Percentiles rank a stretch among this genome's conserved stretches.
These are phyloP conservation scores for Suillus fuscotomentosus DNA, from an alignment of 768 basidiomycete species.

Conservation along the genomic window DNA sequence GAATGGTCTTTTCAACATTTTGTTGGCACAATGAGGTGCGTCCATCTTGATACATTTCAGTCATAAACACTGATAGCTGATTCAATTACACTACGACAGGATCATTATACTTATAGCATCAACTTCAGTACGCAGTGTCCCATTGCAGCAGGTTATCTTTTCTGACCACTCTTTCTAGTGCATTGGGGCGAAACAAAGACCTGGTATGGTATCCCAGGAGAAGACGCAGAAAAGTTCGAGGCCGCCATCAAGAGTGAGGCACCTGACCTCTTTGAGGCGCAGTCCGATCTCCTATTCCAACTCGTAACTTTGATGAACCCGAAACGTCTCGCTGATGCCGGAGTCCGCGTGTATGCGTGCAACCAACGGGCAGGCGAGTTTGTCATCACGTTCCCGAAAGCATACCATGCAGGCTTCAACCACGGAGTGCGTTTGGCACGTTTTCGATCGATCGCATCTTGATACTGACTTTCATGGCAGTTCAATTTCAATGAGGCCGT, in stretches of 20 bases:
- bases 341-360: constrained; percentile 89
- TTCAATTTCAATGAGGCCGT: constrained; percentile 99
- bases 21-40: constrained; percentile 98
- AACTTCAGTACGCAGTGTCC: constrained; percentile 71
- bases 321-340: constrained; percentile 77
- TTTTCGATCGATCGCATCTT: constrained; percentile 19
- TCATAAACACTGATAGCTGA: constrained; percentile 18
- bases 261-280: constrained; percentile 96
- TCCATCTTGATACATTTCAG: constrained; percentile 18
- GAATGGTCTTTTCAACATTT: constrained; percentile 98
- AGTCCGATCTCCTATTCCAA: constrained; percentile 96
- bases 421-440: constrained; percentile 75
- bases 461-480: constrained; percentile 39
- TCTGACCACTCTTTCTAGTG: constrained; percentile 50
- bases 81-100: constrained; percentile 44
- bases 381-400: constrained; percentile 96
- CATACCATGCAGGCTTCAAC: constrained; percentile 97
- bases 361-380: constrained; percentile 98
- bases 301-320: constrained; percentile 98
- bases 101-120: constrained; percentile 97
- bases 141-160: constrained; percentile 11
- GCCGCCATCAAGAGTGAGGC: constrained; percentile 93
- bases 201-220: constrained; percentile 98
- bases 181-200: constrained; percentile 99
- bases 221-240: constrained; percentile 94